Evolutionary conservation across 169 alveolate genomes (phyloP).

Genomic region (Fabrea salina): DNA sequence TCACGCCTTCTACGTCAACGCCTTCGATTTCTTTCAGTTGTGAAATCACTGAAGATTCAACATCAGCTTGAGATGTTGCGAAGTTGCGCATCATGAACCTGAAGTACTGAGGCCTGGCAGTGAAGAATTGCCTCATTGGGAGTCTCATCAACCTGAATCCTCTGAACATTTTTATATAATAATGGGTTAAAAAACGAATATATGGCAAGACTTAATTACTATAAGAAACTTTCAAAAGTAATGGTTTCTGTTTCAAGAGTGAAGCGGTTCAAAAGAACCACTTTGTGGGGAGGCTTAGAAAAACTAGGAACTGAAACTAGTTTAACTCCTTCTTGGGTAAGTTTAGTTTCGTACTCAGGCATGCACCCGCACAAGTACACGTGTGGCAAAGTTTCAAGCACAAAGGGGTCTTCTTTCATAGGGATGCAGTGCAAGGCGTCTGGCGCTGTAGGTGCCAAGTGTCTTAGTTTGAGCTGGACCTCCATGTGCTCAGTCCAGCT

Average conservation of each 20-base stretch:
- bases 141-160: too few species aligned
- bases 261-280: conserved; percentile 29
- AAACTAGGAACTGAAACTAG: conserved; percentile 16
- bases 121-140: too few species aligned
- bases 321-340: background rate
- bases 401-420: conserved; percentile 51
- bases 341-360: conserved; percentile 23
- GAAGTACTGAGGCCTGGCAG: too few species aligned
- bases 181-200: too few species aligned
- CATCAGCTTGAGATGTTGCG: background rate
- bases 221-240: too few species aligned
- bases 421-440: conserved; percentile 59
- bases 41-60: background rate
- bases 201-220: too few species aligned
- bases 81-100: background rate
- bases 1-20: background rate
- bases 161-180: too few species aligned
- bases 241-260: background rate
- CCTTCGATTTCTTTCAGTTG: conserved; percentile 2
- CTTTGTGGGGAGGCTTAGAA: background rate
- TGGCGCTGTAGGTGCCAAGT: conserved; percentile 63
- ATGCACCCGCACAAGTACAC: conserved; percentile 44
- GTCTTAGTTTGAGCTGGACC: conserved; percentile 38
- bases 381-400: conserved; percentile 46
- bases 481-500: conserved; percentile 36